Evolutionary conservation across 371 early-diverging fungal species (phyloP).

Genomic region (Zancudomyces culisetae): DNA sequence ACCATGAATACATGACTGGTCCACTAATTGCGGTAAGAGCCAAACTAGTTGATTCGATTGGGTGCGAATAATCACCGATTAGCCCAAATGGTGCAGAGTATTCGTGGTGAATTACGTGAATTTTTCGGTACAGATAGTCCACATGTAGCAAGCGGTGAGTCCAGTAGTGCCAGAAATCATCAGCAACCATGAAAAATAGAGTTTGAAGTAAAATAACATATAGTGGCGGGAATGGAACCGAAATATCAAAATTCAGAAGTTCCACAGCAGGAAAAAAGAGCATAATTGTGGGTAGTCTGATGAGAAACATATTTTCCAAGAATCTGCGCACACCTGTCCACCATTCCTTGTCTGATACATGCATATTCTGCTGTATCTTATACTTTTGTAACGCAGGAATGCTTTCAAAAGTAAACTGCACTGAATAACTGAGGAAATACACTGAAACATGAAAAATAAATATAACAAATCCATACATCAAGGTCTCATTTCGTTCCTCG

Average conservation of each 20-base stretch:
- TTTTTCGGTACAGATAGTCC: too few relatives aligned
- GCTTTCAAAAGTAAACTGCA: conserved; percentile 45
- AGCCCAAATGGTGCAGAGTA: conserved; percentile 36
- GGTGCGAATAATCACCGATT: conserved; percentile 34
- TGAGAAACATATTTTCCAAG: conserved; percentile 44
- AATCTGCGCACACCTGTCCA: too few relatives aligned
- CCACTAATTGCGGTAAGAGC: conserved; percentile 23
- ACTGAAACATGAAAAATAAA: conserved; percentile 53
- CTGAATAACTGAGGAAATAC: conserved; percentile 56
- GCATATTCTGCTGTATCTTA: conserved; percentile 66
- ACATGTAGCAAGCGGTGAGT: conserved; percentile 27
- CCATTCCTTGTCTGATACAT: too few relatives aligned
- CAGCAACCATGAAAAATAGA: conserved; percentile 25
- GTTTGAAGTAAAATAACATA: conserved; percentile 21
- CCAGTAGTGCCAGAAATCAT: conserved; percentile 38
- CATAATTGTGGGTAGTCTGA: conserved; percentile 69
- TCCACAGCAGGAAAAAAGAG: conserved; percentile 65
- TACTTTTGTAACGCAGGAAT: conserved; percentile 57
- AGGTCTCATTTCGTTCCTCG: conserved; percentile 40
- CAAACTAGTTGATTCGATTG: conserved; percentile 29
- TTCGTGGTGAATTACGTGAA: conserved; percentile 39
- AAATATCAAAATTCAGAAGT: conserved; percentile 56
- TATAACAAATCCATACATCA: conserved; percentile 39
- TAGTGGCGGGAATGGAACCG: conserved; percentile 62
- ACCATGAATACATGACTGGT: conserved; percentile 29